Conservation (phyloP, 306 rosid genomes). For the Potentilla sterilis region DNA sequence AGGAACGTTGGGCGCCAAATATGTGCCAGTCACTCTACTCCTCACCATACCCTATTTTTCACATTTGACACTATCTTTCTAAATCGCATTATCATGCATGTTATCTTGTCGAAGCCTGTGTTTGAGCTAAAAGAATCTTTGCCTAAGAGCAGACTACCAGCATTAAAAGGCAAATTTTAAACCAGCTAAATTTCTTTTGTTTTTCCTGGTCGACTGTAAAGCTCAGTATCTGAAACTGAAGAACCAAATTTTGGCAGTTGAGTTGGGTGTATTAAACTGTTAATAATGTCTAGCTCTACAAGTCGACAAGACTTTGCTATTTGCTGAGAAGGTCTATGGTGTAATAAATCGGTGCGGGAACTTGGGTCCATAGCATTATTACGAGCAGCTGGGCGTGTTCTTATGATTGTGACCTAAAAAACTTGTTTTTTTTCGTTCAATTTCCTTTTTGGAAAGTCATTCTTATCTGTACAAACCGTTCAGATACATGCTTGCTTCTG, state of each 20-base stretch:
- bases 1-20: background rate
- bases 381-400: background rate
- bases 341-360: background rate
- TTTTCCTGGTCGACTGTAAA: background rate
- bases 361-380: background rate
- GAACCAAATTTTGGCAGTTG: background rate
- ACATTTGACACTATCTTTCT: background rate
- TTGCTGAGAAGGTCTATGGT: background rate
- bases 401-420: background rate
- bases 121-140: background rate
- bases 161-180: background rate
- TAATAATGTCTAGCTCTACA: background rate
- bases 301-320: background rate
- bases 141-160: background rate
- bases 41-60: background rate
- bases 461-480: background rate
- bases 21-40: too few species aligned
- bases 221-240: background rate
- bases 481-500: background rate
- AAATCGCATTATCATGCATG: background rate
- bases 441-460: background rate
- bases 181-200: background rate
- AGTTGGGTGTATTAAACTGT: background rate
- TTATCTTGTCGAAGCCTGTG: background rate
- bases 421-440: background rate